These are phyloP conservation scores for Solanum bulbocastanum DNA, from an alignment of 257 asterid genomes.

Conservation along the genomic window DNA sequence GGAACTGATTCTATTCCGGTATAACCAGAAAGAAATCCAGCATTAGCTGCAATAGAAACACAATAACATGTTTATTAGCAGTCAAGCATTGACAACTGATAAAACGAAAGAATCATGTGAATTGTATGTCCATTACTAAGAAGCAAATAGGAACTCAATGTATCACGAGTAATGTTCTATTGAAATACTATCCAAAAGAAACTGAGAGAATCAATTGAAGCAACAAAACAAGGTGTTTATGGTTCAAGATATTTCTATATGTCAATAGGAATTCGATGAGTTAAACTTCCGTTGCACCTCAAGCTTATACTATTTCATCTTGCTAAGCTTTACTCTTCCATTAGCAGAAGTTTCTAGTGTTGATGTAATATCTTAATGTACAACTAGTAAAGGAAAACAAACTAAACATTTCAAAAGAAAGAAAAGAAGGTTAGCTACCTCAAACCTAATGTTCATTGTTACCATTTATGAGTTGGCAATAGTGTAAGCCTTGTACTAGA, in stretches of 20 bases:
- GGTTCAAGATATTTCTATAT: not conserved
- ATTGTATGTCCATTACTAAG: not conserved
- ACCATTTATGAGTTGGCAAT: not conserved
- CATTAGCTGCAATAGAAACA: slow-evolving; percentile 55
- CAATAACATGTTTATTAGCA: not conserved
- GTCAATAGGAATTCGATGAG: not conserved
- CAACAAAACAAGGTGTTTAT: not conserved
- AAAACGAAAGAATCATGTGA: not conserved
- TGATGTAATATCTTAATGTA: not conserved
- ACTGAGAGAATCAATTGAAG: not conserved
- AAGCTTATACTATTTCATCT: not conserved
- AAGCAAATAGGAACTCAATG: too few species aligned
- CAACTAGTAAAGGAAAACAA: not conserved
- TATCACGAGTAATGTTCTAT: not conserved
- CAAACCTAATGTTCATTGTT: too few species aligned
- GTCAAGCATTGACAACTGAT: not conserved
- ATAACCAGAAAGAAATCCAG: slow-evolving; percentile 79
- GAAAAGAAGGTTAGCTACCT: too few species aligned
- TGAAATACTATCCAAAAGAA: not conserved
- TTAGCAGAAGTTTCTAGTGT: not conserved
- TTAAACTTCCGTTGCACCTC: not conserved
- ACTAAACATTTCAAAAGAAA: too few species aligned
- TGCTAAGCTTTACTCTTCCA: not conserved
- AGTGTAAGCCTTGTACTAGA: not conserved
- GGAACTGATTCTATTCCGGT: slow-evolving; percentile 83